Percentiles rank a stretch among this genome's conserved stretches.
phyloP scores from a whole-genome alignment of 129 eudicot species.

The Heracleum sosnowskyi region DNA sequence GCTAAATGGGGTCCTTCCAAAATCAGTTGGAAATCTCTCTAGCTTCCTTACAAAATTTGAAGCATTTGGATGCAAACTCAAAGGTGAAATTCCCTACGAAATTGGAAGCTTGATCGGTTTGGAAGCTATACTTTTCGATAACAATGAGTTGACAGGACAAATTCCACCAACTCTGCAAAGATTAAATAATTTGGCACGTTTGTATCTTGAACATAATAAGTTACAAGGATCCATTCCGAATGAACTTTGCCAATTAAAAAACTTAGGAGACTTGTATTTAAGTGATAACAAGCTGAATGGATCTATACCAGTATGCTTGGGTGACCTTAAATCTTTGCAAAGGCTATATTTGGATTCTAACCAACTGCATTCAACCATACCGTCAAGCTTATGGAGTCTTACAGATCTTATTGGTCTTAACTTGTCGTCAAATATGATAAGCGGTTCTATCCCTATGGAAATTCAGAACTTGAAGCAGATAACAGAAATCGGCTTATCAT shows the following conservation, averaged over 20 bases:
- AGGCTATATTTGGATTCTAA: conserved; percentile 15
- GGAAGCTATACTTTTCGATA: conserved; percentile 9
- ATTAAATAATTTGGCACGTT: conserved; percentile 11
- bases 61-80: conserved; percentile 21
- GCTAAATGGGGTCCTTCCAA: conserved; percentile 23
- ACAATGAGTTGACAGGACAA: conserved; percentile 14
- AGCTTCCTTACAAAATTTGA: conserved; percentile 17
- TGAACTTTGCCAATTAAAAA: conserved; percentile 11
- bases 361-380: conserved; percentile 14
- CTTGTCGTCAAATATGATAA: conserved; percentile 17
- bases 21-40: conserved; percentile 27
- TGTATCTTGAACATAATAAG: conserved; percentile 16
- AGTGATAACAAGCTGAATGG: conserved; percentile 15
- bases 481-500: conserved; percentile 17
- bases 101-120: conserved; percentile 32
- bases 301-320: conserved; percentile 19
- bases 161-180: conserved; percentile 13
- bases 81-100: conserved; percentile 28
- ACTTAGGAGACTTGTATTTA: conserved; percentile 13
- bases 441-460: conserved; percentile 11
- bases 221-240: conserved; percentile 18
- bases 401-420: conserved; percentile 14
- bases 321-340: conserved; percentile 12
- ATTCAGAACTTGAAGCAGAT: conserved; percentile 12
- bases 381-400: conserved; percentile 21